Evolutionary conservation across 2,329 filamentous ascomycete genomes (phyloP).

Genomic region (Fusarium mangiferae): DNA sequence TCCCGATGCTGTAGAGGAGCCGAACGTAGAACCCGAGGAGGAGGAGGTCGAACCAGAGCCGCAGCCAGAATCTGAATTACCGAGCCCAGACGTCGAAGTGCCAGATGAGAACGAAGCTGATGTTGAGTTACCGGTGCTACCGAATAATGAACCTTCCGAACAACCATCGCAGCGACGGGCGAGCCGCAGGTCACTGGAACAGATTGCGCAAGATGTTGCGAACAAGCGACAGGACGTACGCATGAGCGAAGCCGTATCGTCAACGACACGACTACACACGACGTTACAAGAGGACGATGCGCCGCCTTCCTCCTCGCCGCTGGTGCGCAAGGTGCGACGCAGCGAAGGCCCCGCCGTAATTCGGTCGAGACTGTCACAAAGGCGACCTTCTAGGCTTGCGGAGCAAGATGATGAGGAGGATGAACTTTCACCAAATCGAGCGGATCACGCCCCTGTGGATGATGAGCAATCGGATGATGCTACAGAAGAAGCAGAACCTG

Average conservation of each 20-base stretch:
- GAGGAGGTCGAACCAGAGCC: not conserved
- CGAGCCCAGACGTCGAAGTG: constrained; percentile 16
- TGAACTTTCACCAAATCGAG: constrained; percentile 49
- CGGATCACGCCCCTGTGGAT: constrained; percentile 7
- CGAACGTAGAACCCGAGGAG: not conserved
- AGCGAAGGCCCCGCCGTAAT: constrained; percentile 48
- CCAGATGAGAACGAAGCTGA: constrained; percentile 16
- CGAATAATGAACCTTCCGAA: constrained; percentile 10
- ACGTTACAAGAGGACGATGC: constrained; percentile 48
- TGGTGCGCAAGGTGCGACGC: constrained; percentile 54
- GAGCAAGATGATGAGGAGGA: constrained; percentile 43
- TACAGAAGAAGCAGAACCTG: not conserved
- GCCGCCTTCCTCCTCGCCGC: constrained; percentile 54
- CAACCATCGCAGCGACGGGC: constrained; percentile 23
- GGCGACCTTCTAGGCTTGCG: constrained; percentile 32
- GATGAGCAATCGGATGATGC: constrained; percentile 22
- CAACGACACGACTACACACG: constrained; percentile 57
- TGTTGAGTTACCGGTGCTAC: constrained; percentile 38
- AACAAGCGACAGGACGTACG: constrained; percentile 58
- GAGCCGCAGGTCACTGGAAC: constrained; percentile 30
- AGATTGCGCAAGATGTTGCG: constrained; percentile 58
- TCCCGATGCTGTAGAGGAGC: not conserved
- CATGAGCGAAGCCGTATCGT: constrained; percentile 50
- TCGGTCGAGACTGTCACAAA: constrained; percentile 45
- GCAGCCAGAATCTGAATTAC: constrained; percentile 2